Evolutionary conservation across 768 basidiomycete species (phyloP).

Genomic region (Tulasnella sp.): DNA sequence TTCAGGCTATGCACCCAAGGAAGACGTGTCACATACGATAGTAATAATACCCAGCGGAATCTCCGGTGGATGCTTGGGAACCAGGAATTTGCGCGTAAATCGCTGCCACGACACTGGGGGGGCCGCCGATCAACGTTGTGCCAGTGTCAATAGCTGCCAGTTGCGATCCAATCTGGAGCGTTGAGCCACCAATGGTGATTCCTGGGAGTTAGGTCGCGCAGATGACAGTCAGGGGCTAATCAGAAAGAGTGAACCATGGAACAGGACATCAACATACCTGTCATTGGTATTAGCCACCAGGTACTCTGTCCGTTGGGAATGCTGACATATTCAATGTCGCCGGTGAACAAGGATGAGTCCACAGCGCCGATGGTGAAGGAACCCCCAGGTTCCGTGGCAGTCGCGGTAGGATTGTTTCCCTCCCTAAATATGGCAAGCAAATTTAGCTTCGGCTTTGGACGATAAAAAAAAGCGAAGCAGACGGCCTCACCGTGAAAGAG

Average conservation of each 20-base stretch:
- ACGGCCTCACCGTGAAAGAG: slow-evolving; percentile 8
- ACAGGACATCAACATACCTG: neutral
- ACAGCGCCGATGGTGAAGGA: slow-evolving; percentile 10
- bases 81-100: slow-evolving; percentile 16
- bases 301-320: slow-evolving; percentile 16
- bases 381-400: neutral
- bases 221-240: neutral
- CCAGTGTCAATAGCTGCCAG: slow-evolving; percentile 21
- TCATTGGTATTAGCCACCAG: slow-evolving; percentile 22
- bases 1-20: neutral
- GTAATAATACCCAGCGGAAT: slow-evolving; percentile 17
- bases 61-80: slow-evolving; percentile 5
- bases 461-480: neutral
- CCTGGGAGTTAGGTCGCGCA: neutral
- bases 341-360: slow-evolving; percentile 11
- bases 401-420: neutral
- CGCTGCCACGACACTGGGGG: slow-evolving; percentile 7
- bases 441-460: neutral
- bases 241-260: neutral
- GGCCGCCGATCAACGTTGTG: slow-evolving; percentile 23
- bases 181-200: neutral
- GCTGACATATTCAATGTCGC: slow-evolving; percentile 14
- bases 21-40: slow-evolving; percentile 15
- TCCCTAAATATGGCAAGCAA: neutral
- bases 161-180: neutral